Evolutionary conservation across 805 yeast species (phyloP).

Genomic region (Metschnikowia gelsemii): DNA sequence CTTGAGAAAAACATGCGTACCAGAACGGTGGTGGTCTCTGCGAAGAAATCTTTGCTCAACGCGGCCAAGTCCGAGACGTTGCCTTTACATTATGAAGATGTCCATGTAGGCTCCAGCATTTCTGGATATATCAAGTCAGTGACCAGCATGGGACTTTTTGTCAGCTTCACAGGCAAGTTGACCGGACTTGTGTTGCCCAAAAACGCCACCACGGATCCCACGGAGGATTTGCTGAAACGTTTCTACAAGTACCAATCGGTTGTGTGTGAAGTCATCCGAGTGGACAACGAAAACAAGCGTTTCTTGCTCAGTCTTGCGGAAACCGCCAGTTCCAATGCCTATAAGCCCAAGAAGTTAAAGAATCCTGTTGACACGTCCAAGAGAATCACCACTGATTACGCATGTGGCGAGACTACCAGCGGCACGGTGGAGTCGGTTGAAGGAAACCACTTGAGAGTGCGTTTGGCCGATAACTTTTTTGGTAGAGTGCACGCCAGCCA

Average conservation of each 20-base stretch:
- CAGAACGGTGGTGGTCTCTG: constrained; percentile 59
- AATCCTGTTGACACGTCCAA: constrained; percentile 63
- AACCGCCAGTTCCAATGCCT: constrained; percentile 17
- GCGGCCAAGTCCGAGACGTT: constrained; percentile 55
- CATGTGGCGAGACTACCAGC: constrained; percentile 59
- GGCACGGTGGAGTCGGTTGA: constrained; percentile 63
- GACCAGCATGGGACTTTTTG: constrained; percentile 79
- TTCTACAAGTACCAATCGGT: constrained; percentile 72
- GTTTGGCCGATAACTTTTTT: constrained; percentile 70
- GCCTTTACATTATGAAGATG: constrained; percentile 62
- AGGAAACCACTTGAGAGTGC: constrained; percentile 71
- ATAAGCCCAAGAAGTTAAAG: constrained; percentile 19
- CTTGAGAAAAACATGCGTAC: constrained; percentile 65
- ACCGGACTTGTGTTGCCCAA: constrained; percentile 82
- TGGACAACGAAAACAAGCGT: constrained; percentile 68
- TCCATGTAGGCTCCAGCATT: constrained; percentile 48
- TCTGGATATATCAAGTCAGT: constrained; percentile 78
- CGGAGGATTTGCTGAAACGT: constrained; percentile 50
- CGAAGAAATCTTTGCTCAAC: constrained; percentile 63
- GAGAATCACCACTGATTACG: constrained; percentile 48
- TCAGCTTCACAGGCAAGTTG: constrained; percentile 74
- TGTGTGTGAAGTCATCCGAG: constrained; percentile 59
- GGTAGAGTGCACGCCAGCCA: constrained; percentile 81
- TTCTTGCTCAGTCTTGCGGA: constrained; percentile 64
- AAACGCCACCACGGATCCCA: constrained; percentile 55